Base-by-base conservation (phyloP, 1,139 yeast genomes). In the Saccharomycopsis crataegensis region DNA sequence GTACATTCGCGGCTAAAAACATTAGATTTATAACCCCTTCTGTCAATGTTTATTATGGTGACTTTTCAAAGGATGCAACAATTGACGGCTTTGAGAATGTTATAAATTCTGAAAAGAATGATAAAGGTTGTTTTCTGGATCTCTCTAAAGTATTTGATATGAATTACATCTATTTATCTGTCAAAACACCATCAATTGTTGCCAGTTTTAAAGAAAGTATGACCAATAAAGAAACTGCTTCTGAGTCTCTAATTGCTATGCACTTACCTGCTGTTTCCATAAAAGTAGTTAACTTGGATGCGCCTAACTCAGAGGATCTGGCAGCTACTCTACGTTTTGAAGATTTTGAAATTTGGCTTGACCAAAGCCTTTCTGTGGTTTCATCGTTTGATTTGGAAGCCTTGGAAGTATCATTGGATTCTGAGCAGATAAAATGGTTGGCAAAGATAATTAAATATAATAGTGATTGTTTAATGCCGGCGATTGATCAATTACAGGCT, bases 21-120 rank as follows among this genome's bases (percentile, higher is more conserved):
- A 47, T 77, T 6, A 72, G 87, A 47, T 53, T 86, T 2, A 76
- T 80, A 1, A 64, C 82, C 3, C 82, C 84, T 0, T 68, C 70
- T 5, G 57, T 82, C 0, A 68, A 71, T 33, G 16, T 85, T 3
- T 73, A 72, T 47, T 67, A 81, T 50, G 81, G 83, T 1, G 71
- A 70, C 1, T 64, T 69, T n/a, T 61, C 59, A 46, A 58, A 51
- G 36, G 43, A 56, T 11, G 41, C 59, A 3, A 64, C 61, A 49
- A 49, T 58, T 33, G 56, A 60, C 3, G 45, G n/a, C 28, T 41
- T 49, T 37, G 55, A 49, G 43, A 31, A 33, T 6, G 28, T 42
- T 12, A 43, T 42, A 22, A 40, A 40, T 38, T 14, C 43, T 17
- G 14, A 46, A 46, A 11, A 46, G 12, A 17, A 34, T 9, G 45